Evolutionary conservation across 352 stramenopile genomes (phyloP).

Genomic region (Stephanocyclus meneghinianus): DNA sequence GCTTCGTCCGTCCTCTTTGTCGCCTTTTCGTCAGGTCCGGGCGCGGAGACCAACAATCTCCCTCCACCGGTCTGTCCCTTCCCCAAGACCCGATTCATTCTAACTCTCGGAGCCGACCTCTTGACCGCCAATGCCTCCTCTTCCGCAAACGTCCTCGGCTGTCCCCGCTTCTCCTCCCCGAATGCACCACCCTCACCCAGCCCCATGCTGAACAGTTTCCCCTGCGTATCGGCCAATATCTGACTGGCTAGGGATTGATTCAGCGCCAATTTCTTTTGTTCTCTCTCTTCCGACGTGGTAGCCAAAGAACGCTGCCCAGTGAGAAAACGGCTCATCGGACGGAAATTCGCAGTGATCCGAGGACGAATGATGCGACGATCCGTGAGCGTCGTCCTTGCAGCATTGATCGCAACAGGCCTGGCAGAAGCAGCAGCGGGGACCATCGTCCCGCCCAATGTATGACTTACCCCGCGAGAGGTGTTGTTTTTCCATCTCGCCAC

Average conservation of each 20-base stretch:
- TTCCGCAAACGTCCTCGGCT: conserved; percentile 24
- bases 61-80: conserved; percentile 37
- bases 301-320: background rate
- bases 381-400: background rate
- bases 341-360: background rate
- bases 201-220: background rate
- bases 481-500: background rate
- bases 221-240: conserved; percentile 6
- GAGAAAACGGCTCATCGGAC: background rate
- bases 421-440: background rate
- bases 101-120: conserved; percentile 8
- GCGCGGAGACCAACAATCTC: conserved; percentile 1
- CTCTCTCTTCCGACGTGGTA: background rate
- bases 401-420: background rate
- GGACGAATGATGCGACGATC: background rate
- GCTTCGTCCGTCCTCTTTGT: background rate
- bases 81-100: conserved; percentile 46
- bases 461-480: background rate
- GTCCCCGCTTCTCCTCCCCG: background rate
- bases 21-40: background rate
- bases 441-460: background rate
- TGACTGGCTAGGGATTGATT: conserved; percentile 2
- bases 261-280: background rate
- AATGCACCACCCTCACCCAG: background rate
- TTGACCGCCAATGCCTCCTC: conserved; percentile 7